Conservation (phyloP, 2,329 filamentous ascomycete genomes). For the Cryphonectria naterciae region DNA sequence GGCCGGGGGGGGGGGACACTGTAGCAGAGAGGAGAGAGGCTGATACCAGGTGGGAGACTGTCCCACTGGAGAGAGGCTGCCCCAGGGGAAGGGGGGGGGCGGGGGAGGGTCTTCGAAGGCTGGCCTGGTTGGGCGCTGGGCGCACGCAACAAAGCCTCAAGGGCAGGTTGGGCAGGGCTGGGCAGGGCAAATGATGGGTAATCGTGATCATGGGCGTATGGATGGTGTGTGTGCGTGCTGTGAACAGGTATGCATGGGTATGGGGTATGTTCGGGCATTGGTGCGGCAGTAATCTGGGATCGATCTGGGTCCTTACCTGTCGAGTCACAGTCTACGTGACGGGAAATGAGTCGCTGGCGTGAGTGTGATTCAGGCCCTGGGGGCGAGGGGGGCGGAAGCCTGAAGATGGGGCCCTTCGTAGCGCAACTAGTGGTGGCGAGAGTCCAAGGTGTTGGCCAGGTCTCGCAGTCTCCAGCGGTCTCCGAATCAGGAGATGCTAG, state of each 20-base stretch:
- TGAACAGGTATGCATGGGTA: background rate
- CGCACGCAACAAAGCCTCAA: background rate
- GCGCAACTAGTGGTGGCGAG: conserved; percentile 14
- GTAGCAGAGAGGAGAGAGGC: conserved; percentile 6
- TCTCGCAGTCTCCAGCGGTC: conserved; percentile 15
- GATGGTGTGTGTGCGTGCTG: background rate
- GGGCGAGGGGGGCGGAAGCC: conserved; percentile 35
- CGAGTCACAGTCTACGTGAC: conserved; percentile 17
- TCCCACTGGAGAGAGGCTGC: background rate
- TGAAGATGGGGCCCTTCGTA: conserved; percentile 32
- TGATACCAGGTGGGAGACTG: conserved; percentile 8
- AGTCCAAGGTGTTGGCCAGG: conserved; percentile 5
- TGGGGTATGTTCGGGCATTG: too few relatives aligned
- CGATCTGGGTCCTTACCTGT: conserved; percentile 11
- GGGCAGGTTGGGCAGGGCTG: conserved; percentile 1
- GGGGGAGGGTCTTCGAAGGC: background rate
- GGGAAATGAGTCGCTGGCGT: conserved; percentile 20
- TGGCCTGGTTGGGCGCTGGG: conserved; percentile 1
- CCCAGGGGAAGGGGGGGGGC: background rate
- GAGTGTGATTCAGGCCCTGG: conserved; percentile 7
- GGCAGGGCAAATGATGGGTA: background rate
- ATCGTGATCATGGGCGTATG: background rate
- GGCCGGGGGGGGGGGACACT: background rate
- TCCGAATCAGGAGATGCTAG: conserved; percentile 29
- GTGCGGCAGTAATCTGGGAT: conserved; percentile 5